These are phyloP conservation scores for Phellopilus nigrolimitatus DNA, from an alignment of 1,284 basidiomycete species.

Conservation along the genomic window DNA sequence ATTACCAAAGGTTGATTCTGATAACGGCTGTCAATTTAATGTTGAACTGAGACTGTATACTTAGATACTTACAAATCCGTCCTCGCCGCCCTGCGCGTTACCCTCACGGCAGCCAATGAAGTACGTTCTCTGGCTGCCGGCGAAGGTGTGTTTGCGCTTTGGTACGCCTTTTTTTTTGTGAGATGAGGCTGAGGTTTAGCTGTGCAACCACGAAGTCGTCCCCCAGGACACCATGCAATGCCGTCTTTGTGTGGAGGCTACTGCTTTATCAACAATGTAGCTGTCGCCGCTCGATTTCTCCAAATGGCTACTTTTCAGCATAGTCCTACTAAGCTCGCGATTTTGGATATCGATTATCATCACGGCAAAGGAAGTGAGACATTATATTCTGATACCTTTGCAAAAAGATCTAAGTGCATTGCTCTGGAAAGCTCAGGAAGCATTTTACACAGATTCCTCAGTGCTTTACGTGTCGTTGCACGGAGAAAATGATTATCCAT, in stretches of 20 bases:
- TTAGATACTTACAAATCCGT: slow-evolving; percentile 31
- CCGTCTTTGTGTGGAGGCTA: slow-evolving; percentile 33
- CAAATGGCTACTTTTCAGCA: slow-evolving; percentile 19
- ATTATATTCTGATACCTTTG: background rate
- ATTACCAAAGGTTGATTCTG: slow-evolving; percentile 29
- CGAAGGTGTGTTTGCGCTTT: slow-evolving; percentile 29
- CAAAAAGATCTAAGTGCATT: background rate
- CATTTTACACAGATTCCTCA: slow-evolving; percentile 32
- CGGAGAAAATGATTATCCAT: slow-evolving; percentile 34
- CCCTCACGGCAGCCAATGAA: slow-evolving; percentile 27
- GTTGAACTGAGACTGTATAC: background rate
- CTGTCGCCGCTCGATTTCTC: slow-evolving; percentile 31
- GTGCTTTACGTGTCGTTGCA: slow-evolving; percentile 36
- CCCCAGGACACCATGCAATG: slow-evolving; percentile 36
- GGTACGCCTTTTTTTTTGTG: slow-evolving; percentile 23
- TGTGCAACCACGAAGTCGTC: slow-evolving; percentile 27
- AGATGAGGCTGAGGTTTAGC: background rate
- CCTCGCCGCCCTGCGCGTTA: slow-evolving; percentile 30
- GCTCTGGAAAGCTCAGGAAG: slow-evolving; percentile 28
- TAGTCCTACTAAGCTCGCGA: slow-evolving; percentile 26
- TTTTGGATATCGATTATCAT: slow-evolving; percentile 38
- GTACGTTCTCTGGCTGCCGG: slow-evolving; percentile 14
- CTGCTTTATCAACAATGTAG: slow-evolving; percentile 34
- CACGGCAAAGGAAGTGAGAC: slow-evolving; percentile 35
- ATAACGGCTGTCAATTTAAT: background rate